Evolutionary conservation across 2,329 filamentous ascomycete genomes (phyloP).

Genomic region (Grosmannia clavigera): DNA sequence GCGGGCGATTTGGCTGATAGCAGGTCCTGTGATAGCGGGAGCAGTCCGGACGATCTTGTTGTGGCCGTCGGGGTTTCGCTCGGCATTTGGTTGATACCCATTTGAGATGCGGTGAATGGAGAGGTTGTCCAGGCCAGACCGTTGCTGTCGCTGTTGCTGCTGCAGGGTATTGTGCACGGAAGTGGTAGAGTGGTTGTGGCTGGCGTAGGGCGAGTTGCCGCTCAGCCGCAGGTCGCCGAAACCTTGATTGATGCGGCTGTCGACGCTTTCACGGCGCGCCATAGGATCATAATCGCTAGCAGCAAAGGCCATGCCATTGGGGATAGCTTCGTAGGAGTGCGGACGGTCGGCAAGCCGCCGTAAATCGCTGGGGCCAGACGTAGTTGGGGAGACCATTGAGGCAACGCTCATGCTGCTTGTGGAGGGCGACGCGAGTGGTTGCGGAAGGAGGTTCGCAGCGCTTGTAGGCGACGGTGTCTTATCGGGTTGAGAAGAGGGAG

Average conservation of each 20-base stretch:
- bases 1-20: slow-evolving; percentile 50
- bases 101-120: slow-evolving; percentile 50
- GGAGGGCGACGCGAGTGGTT: slow-evolving; percentile 41
- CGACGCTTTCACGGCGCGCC: slow-evolving; percentile 64
- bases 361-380: slow-evolving; percentile 28
- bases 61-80: slow-evolving; percentile 41
- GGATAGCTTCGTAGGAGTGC: slow-evolving; percentile 27
- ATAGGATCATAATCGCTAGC: slow-evolving; percentile 14
- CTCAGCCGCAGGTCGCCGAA: slow-evolving; percentile 59
- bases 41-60: slow-evolving; percentile 50
- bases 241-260: slow-evolving; percentile 63
- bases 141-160: slow-evolving; percentile 51
- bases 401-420: slow-evolving; percentile 53
- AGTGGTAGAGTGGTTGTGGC: slow-evolving; percentile 62
- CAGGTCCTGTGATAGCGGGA: slow-evolving; percentile 63
- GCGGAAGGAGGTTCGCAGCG: slow-evolving; percentile 33
- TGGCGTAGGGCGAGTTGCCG: slow-evolving; percentile 60
- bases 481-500: slow-evolving; percentile 24
- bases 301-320: slow-evolving; percentile 16
- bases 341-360: slow-evolving; percentile 30
- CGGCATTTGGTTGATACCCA: slow-evolving; percentile 48
- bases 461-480: slow-evolving; percentile 52
- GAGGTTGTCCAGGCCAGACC: slow-evolving; percentile 36
- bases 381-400: slow-evolving; percentile 51
- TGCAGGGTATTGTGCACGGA: slow-evolving; percentile 62